A percentile compares a stretch with the other conserved stretches of the same genome.
Evolutionary conservation across 2,329 filamentous ascomycete genomes (phyloP).

Genomic region (Paracoccidioides brasiliensis): DNA sequence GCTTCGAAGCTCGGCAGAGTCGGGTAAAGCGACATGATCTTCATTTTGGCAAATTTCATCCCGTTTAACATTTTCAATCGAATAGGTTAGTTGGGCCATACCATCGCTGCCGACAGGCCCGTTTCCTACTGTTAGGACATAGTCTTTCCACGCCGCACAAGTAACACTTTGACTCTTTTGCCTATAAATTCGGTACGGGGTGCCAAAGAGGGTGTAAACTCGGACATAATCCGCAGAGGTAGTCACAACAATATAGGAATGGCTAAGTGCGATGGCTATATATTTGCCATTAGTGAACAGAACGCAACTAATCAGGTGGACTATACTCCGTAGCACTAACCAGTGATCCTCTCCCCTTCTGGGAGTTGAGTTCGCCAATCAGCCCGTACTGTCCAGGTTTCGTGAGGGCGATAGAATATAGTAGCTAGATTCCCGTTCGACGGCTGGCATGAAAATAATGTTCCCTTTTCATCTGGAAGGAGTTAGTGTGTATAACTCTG

Average conservation of each 20-base stretch:
- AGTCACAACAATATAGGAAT: slow-evolving; percentile 79
- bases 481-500: neutral
- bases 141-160: slow-evolving; percentile 88
- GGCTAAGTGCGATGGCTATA: slow-evolving; percentile 70
- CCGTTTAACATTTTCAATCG: slow-evolving; percentile 85
- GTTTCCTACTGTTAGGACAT: slow-evolving; percentile 92
- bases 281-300: slow-evolving; percentile 4
- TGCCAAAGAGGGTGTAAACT: slow-evolving; percentile 83
- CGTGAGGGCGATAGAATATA: slow-evolving; percentile 93
- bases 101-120: slow-evolving; percentile 72
- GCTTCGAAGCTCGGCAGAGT: slow-evolving; percentile 58
- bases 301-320: neutral
- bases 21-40: slow-evolving; percentile 73
- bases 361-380: slow-evolving; percentile 90
- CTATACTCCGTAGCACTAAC: slow-evolving; percentile 15
- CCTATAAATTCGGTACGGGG: slow-evolving; percentile 76
- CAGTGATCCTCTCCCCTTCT: slow-evolving; percentile 64
- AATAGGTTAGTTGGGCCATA: slow-evolving; percentile 66
- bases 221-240: slow-evolving; percentile 81
- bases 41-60: slow-evolving; percentile 93
- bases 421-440: slow-evolving; percentile 55
- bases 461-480: slow-evolving; percentile 54
- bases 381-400: slow-evolving; percentile 81
- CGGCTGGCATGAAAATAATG: slow-evolving; percentile 71
- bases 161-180: slow-evolving; percentile 90